phyloP scores from a whole-genome alignment of 75 land plant genomes.

The Cupressus sempervirens region DNA sequence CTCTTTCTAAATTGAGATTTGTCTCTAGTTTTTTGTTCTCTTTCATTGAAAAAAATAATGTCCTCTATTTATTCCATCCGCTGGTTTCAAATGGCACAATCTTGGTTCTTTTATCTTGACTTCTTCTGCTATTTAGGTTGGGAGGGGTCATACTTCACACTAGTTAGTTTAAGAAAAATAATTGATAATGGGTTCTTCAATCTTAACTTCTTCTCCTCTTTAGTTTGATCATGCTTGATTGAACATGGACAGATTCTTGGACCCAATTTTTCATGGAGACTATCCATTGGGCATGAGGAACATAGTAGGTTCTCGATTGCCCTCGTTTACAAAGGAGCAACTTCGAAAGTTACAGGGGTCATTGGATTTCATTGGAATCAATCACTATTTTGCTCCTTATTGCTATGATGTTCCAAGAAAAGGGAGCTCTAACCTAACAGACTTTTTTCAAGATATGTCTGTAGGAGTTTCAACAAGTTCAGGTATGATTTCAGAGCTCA shows the following conservation, averaged over 20 bases:
- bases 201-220: no score
- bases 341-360: slow-evolving; percentile 21
- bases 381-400: background rate
- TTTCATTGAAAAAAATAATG: no score
- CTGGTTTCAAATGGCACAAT: no score
- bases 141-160: no score
- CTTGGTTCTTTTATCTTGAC: no score
- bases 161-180: no score
- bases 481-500: background rate
- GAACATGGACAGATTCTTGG: slow-evolving; percentile 17
- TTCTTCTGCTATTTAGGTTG: no score
- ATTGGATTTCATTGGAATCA: slow-evolving; percentile 13
- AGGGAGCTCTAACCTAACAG: background rate
- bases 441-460: background rate
- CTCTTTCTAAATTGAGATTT: background rate
- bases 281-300: slow-evolving; percentile 29
- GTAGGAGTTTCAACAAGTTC: background rate
- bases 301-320: slow-evolving; percentile 29
- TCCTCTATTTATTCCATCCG: no score
- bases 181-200: no score
- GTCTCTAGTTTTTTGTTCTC: no score
- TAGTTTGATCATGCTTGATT: no score
- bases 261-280: slow-evolving; percentile 28
- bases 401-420: background rate
- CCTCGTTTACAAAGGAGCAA: slow-evolving; percentile 28